A percentile compares a stretch with the other conserved stretches of the same genome.
Evolutionary conservation across 169 alveolate genomes (phyloP).

Genomic region (Amoebophrya sp.): DNA sequence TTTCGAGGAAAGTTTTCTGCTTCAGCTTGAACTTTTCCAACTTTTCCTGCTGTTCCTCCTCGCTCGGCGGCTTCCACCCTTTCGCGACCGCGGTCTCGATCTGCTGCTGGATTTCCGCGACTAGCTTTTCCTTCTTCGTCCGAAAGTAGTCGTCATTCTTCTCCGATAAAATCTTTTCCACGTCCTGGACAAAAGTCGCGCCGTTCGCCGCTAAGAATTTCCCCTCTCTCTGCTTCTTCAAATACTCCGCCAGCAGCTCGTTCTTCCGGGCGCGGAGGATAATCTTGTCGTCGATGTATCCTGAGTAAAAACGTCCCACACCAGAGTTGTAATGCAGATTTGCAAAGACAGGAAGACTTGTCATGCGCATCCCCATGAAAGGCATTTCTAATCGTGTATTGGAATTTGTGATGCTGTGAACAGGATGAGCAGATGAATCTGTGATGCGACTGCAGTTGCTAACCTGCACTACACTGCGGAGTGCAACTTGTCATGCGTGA

Average conservation of each 20-base stretch:
- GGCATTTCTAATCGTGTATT: no score
- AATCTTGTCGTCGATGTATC: conserved; percentile 97
- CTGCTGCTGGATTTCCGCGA: not conserved
- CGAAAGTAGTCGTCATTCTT: not conserved
- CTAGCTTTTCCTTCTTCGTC: not conserved
- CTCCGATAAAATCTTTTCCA: not conserved
- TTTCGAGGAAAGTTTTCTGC: not conserved
- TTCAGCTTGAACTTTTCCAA: not conserved
- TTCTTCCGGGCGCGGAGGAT: conserved; percentile 64
- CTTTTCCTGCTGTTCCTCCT: not conserved
- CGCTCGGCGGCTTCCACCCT: conserved; percentile 14
- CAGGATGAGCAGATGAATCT: no score
- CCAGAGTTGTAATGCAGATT: no score
- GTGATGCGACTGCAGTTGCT: no score
- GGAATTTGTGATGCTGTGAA: no score
- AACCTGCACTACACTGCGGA: no score
- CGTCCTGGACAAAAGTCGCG: not conserved
- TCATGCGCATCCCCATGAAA: no score
- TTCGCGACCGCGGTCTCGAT: not conserved
- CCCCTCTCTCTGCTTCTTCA: not conserved
- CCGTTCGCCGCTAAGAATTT: not conserved
- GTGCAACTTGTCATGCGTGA: no score
- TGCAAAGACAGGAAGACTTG: no score
- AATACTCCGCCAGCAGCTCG: not conserved
- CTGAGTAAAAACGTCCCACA: no score